These are phyloP conservation scores for Arthromyces matolae DNA, from an alignment of 768 basidiomycete species.

Conservation along the genomic window DNA sequence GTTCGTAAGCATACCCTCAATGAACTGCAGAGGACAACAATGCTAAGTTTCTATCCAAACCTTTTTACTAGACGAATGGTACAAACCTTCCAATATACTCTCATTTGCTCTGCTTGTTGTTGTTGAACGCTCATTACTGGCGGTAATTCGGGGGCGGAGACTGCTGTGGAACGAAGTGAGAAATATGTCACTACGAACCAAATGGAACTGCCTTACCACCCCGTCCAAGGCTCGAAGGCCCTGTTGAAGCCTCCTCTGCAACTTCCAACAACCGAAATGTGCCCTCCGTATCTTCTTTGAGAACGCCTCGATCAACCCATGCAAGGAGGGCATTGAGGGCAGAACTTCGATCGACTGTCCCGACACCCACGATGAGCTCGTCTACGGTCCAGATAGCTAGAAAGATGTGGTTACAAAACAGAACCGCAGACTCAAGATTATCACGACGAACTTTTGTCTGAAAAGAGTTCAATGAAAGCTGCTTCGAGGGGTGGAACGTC, in stretches of 20 bases:
- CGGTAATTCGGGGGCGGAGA: slow-evolving; percentile 38
- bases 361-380: slow-evolving; percentile 61
- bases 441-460: slow-evolving; percentile 48
- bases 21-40: slow-evolving; percentile 49
- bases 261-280: slow-evolving; percentile 64
- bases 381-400: slow-evolving; percentile 71
- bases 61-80: background rate
- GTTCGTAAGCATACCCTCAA: slow-evolving; percentile 90
- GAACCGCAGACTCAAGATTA: background rate
- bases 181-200: background rate
- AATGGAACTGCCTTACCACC: slow-evolving; percentile 6
- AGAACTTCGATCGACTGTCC: slow-evolving; percentile 57
- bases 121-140: slow-evolving; percentile 59
- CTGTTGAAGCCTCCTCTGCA: slow-evolving; percentile 42
- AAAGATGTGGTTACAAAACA: background rate
- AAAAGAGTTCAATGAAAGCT: slow-evolving; percentile 84
- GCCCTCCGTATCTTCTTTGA: slow-evolving; percentile 64
- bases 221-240: slow-evolving; percentile 14
- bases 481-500: slow-evolving; percentile 89
- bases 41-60: background rate
- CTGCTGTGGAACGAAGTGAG: slow-evolving; percentile 15
- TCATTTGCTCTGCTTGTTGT: slow-evolving; percentile 83
- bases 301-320: slow-evolving; percentile 80
- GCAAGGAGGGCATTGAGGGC: slow-evolving; percentile 74
- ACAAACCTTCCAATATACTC: slow-evolving; percentile 80